A percentile compares a stretch with the other conserved stretches of the same genome.
phyloP scores from a whole-genome alignment of 2,329 filamentous ascomycete genomes.

The Claviceps citrina region DNA sequence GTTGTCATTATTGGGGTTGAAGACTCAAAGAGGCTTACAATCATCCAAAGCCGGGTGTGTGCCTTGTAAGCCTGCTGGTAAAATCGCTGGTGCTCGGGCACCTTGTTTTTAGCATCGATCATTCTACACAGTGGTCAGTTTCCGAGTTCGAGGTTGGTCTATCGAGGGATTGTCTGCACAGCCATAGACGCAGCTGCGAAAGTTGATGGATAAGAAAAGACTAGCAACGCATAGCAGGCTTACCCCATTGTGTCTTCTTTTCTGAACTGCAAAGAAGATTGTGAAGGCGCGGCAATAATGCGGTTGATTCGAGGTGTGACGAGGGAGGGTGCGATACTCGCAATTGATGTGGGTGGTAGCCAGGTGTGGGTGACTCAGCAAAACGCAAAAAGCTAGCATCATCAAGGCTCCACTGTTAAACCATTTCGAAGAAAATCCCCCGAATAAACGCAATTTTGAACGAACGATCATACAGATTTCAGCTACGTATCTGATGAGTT shows the following conservation, averaged over 20 bases:
- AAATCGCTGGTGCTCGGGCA: constrained; percentile 57
- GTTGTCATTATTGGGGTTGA: background rate
- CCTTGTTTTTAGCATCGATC: constrained; percentile 60
- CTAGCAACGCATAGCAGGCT: constrained; percentile 7
- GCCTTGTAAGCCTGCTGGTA: constrained; percentile 60
- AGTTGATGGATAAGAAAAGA: too few relatives aligned
- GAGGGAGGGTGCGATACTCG: constrained; percentile 14
- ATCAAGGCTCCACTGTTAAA: too few relatives aligned
- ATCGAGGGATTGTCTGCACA: background rate
- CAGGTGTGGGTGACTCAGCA: too few relatives aligned
- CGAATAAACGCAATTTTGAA: background rate
- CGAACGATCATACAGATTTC: background rate
- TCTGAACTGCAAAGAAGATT: constrained; percentile 11
- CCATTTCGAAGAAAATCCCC: background rate
- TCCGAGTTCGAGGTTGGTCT: constrained; percentile 3
- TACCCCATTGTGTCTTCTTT: constrained; percentile 23
- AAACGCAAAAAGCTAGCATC: too few relatives aligned
- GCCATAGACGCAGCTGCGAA: background rate
- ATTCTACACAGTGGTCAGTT: constrained; percentile 26
- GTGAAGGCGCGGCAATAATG: constrained; percentile 11
- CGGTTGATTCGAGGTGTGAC: constrained; percentile 13
- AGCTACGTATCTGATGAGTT: background rate
- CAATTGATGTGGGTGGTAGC: too few relatives aligned
- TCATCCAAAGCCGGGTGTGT: constrained; percentile 59
- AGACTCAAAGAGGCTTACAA: constrained; percentile 39